Conservation (phyloP, 1,284 basidiomycete species). For the Cerrena zonata region DNA sequence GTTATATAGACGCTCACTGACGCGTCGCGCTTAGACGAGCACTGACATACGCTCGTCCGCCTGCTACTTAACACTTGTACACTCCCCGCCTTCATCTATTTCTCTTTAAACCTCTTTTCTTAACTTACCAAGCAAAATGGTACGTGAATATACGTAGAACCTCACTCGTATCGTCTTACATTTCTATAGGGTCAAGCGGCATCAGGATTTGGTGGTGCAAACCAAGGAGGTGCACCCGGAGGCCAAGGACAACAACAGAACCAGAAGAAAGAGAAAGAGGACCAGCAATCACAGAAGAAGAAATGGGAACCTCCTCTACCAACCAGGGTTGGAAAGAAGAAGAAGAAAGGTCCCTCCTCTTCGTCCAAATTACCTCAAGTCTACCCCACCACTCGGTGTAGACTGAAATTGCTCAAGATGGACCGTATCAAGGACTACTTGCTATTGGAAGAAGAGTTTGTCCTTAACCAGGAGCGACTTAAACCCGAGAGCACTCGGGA, state of each 20-base stretch:
- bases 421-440: slow-evolving; percentile 98
- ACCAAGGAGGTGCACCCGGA: slow-evolving; percentile 31
- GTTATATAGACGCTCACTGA: slow-evolving; percentile 35
- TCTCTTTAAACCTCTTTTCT: too few relatives aligned
- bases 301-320: slow-evolving; percentile 99
- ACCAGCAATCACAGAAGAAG: slow-evolving; percentile 75
- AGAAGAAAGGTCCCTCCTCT: slow-evolving; percentile 87
- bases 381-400: slow-evolving; percentile 91
- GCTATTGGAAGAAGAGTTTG: slow-evolving; percentile 94
- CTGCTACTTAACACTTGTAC: slow-evolving; percentile 15
- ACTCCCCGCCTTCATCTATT: slow-evolving; percentile 6
- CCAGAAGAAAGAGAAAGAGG: slow-evolving; percentile 48
- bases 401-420: slow-evolving; percentile 92
- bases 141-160: too few relatives aligned
- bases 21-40: slow-evolving; percentile 45
- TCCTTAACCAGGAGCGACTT: slow-evolving; percentile 89
- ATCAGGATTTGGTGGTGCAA: slow-evolving; percentile 63
- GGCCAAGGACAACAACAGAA: slow-evolving; percentile 34
- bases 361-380: slow-evolving; percentile 91
- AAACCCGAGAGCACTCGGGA: slow-evolving; percentile 80
- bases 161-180: too few relatives aligned
- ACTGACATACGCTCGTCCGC: slow-evolving; percentile 23
- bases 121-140: slow-evolving; percentile 9
- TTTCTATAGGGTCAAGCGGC: slow-evolving; percentile 74
- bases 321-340: slow-evolving; percentile 94